phyloP scores from a whole-genome alignment of 768 basidiomycete genomes.

The Suillus weaverae region DNA sequence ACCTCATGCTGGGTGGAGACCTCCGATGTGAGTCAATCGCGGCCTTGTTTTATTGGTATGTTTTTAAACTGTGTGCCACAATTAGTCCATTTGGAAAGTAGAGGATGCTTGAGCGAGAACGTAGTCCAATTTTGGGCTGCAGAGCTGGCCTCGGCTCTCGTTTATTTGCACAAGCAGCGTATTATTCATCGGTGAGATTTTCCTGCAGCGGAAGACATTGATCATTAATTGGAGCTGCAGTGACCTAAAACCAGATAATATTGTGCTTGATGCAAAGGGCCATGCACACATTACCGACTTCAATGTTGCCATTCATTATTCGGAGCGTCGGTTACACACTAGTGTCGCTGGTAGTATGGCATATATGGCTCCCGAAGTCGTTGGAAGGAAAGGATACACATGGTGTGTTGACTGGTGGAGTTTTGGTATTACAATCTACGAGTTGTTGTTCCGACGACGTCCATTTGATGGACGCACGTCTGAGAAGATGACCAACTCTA shows the following conservation, averaged over 20 bases:
- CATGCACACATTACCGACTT: slow-evolving; percentile 98
- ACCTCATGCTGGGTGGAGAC: slow-evolving; percentile 96
- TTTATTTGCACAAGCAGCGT: slow-evolving; percentile 86
- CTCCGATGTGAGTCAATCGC: slow-evolving; percentile 70
- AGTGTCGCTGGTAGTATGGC: slow-evolving; percentile 98
- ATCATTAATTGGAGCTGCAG: slow-evolving; percentile 40
- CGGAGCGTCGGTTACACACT: slow-evolving; percentile 82
- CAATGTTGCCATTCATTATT: slow-evolving; percentile 98
- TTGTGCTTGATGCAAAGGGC: slow-evolving; percentile 88
- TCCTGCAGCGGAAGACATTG: not conserved
- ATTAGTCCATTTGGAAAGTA: slow-evolving; percentile 82
- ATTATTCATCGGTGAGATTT: slow-evolving; percentile 88
- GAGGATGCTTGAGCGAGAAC: slow-evolving; percentile 63
- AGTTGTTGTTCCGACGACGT: slow-evolving; percentile 78
- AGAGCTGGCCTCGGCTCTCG: slow-evolving; percentile 80
- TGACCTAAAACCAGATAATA: slow-evolving; percentile 97
- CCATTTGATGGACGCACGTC: slow-evolving; percentile 91
- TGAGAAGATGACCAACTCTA: slow-evolving; percentile 85
- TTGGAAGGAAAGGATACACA: slow-evolving; percentile 87
- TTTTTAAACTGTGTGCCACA: slow-evolving; percentile 3
- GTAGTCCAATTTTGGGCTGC: slow-evolving; percentile 86
- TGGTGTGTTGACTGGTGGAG: slow-evolving; percentile 98
- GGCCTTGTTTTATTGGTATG: not conserved
- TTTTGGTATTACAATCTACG: slow-evolving; percentile 86
- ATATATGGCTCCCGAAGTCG: slow-evolving; percentile 99